These are phyloP conservation scores for Hypoxylon sp. DNA, from an alignment of 2,329 filamentous ascomycete species.

Conservation along the genomic window DNA sequence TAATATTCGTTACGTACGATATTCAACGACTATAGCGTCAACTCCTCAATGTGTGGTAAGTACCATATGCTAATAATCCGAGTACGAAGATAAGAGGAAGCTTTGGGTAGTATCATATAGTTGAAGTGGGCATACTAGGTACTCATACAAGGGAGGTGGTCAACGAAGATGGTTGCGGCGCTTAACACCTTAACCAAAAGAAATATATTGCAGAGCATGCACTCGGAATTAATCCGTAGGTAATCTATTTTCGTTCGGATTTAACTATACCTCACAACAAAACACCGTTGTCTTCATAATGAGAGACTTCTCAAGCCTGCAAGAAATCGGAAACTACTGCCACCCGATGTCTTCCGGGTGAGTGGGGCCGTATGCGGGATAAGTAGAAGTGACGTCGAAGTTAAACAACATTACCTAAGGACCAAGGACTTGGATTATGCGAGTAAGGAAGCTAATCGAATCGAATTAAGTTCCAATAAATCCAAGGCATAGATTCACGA, in stretches of 20 bases:
- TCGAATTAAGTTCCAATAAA: not conserved
- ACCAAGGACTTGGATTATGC: not conserved
- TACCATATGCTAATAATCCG: constrained; percentile 5
- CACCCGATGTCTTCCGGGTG: constrained; percentile 21
- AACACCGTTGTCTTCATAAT: not conserved
- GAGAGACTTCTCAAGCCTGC: not conserved
- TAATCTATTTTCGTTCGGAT: not conserved
- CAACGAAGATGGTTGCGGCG: constrained; percentile 7
- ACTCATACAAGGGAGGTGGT: constrained; percentile 28
- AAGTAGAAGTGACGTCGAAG: constrained; percentile 28
- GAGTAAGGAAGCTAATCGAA: not conserved
- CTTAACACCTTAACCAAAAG: not conserved
- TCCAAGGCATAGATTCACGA: not conserved
- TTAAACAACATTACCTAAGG: constrained; percentile 6
- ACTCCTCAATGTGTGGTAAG: not conserved
- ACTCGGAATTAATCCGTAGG: not conserved
- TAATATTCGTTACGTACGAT: not conserved
- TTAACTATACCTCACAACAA: not conserved
- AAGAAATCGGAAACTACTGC: constrained; percentile 3
- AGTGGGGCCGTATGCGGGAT: constrained; percentile 30
- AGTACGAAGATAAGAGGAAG: constrained; percentile 9
- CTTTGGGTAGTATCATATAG: constrained; percentile 22
- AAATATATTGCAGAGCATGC: not conserved
- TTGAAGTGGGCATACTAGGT: constrained; percentile 9
- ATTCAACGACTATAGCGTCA: not conserved